These are phyloP conservation scores for Ulota crispa DNA, from an alignment of 225 moss, liverwort and hornwort genomes.

Conservation along the genomic window DNA sequence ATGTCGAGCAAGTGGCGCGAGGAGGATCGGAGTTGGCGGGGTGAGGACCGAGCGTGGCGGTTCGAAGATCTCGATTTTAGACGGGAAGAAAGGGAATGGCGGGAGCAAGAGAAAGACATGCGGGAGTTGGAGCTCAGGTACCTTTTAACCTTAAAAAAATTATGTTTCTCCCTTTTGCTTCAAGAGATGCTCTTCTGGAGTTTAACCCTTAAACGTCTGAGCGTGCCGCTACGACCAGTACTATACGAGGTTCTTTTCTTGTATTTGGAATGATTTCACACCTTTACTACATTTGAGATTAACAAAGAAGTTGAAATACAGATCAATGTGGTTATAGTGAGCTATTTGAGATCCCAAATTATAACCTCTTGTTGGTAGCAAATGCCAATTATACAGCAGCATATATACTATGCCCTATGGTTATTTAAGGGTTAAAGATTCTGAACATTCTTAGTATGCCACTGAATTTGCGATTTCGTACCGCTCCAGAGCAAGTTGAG, in stretches of 20 bases:
- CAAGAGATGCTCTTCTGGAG: not conserved
- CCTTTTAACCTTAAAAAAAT: not conserved
- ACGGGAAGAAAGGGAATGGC: conserved; percentile 48
- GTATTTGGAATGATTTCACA: too few relatives aligned
- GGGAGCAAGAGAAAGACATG: conserved; percentile 59
- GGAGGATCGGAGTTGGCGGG: conserved; percentile 58
- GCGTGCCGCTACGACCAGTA: too few relatives aligned
- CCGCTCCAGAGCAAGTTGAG: not conserved
- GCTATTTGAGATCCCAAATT: too few relatives aligned
- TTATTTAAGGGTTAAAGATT: too few relatives aligned
- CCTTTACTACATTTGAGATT: too few relatives aligned
- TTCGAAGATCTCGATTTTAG: conserved; percentile 49
- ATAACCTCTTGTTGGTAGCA: too few relatives aligned
- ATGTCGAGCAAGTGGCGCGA: conserved; percentile 62
- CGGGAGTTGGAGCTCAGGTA: conserved; percentile 50
- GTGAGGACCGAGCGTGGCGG: conserved; percentile 47
- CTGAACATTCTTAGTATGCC: not conserved
- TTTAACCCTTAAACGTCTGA: too few relatives aligned
- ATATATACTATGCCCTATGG: too few relatives aligned
- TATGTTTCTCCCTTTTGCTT: not conserved
- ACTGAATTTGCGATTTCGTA: not conserved
- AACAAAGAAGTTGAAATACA: too few relatives aligned
- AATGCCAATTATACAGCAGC: too few relatives aligned
- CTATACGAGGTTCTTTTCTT: too few relatives aligned
- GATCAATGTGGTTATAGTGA: too few relatives aligned